These are phyloP conservation scores for Neurospora crassa DNA, from an alignment of 2,329 filamentous ascomycete genomes.

Conservation along the genomic window DNA sequence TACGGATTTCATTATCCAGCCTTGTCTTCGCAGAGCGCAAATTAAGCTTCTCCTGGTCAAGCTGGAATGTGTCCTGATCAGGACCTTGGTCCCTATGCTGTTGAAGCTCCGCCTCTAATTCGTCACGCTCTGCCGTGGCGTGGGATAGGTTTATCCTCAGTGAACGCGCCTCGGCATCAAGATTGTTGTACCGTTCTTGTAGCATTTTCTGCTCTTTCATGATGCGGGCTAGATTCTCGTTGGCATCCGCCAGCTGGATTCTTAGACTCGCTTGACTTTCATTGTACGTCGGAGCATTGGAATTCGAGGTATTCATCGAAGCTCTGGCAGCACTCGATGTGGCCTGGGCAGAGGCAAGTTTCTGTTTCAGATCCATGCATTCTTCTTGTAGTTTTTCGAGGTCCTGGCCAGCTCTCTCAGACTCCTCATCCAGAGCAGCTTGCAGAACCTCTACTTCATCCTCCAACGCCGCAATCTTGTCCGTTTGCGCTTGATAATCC, in stretches of 20 bases:
- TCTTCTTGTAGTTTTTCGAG: slow-evolving; percentile 35
- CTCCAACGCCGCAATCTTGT: slow-evolving; percentile 59
- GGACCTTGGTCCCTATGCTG: slow-evolving; percentile 41
- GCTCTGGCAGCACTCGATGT: slow-evolving; percentile 21
- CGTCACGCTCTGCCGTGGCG: slow-evolving; percentile 55
- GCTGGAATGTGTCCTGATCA: slow-evolving; percentile 44
- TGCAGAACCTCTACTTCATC: slow-evolving; percentile 71
- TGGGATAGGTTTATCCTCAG: slow-evolving; percentile 48
- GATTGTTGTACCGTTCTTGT: slow-evolving; percentile 51
- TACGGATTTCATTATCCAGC: slow-evolving; percentile 56
- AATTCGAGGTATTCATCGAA: slow-evolving; percentile 23
- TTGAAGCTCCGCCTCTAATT: slow-evolving; percentile 51
- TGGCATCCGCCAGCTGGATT: slow-evolving; percentile 48
- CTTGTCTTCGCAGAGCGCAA: slow-evolving; percentile 58
- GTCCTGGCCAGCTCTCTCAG: slow-evolving; percentile 45
- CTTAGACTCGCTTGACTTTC: slow-evolving; percentile 43
- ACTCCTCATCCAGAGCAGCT: slow-evolving; percentile 53
- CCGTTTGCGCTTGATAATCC: slow-evolving; percentile 50
- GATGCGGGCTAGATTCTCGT: slow-evolving; percentile 44
- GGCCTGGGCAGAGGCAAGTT: slow-evolving; percentile 28
- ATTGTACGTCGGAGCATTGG: slow-evolving; percentile 24
- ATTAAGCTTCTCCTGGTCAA: slow-evolving; percentile 61
- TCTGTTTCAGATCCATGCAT: slow-evolving; percentile 32
- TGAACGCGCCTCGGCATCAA: slow-evolving; percentile 51
- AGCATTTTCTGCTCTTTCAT: slow-evolving; percentile 52